Conservation (phyloP, 108 stramenopile species). For the Cyclostephanos tholiformis region DNA sequence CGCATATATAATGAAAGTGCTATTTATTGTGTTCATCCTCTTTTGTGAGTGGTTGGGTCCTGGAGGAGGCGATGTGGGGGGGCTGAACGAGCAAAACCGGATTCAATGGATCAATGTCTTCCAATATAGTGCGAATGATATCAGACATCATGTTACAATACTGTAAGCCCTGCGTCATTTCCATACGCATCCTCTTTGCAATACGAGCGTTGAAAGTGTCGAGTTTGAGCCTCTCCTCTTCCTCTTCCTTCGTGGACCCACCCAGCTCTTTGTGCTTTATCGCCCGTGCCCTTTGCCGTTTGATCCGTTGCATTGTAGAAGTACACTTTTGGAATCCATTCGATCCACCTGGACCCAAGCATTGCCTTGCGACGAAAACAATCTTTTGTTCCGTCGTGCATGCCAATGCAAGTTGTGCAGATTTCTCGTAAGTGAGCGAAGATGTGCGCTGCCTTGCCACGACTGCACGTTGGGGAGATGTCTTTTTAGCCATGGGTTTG, state of each 20-base stretch:
- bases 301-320: slow-evolving; percentile 69
- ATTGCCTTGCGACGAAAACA: slow-evolving; percentile 61
- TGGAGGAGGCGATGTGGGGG: not conserved
- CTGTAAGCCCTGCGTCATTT: slow-evolving; percentile 63
- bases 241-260: slow-evolving; percentile 7
- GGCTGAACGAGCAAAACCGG: slow-evolving; percentile 32
- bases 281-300: slow-evolving; percentile 78
- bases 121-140: slow-evolving; percentile 55
- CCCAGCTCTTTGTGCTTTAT: slow-evolving; percentile 42
- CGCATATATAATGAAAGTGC: too few species aligned
- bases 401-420: slow-evolving; percentile 36
- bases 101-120: slow-evolving; percentile 61
- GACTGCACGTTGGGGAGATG: slow-evolving; percentile 4
- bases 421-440: slow-evolving; percentile 31
- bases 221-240: slow-evolving; percentile 52
- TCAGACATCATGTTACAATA: slow-evolving; percentile 67
- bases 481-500: slow-evolving; percentile 3
- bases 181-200: slow-evolving; percentile 70
- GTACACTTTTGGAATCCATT: slow-evolving; percentile 81
- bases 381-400: slow-evolving; percentile 60
- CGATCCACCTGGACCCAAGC: slow-evolving; percentile 64
- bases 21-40: too few species aligned
- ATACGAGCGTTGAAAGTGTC: slow-evolving; percentile 73
- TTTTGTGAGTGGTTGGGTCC: not conserved
- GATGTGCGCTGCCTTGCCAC: slow-evolving; percentile 11